These are phyloP conservation scores for Gaeumannomyces tritici DNA, from an alignment of 2,329 filamentous ascomycete genomes.

Conservation along the genomic window DNA sequence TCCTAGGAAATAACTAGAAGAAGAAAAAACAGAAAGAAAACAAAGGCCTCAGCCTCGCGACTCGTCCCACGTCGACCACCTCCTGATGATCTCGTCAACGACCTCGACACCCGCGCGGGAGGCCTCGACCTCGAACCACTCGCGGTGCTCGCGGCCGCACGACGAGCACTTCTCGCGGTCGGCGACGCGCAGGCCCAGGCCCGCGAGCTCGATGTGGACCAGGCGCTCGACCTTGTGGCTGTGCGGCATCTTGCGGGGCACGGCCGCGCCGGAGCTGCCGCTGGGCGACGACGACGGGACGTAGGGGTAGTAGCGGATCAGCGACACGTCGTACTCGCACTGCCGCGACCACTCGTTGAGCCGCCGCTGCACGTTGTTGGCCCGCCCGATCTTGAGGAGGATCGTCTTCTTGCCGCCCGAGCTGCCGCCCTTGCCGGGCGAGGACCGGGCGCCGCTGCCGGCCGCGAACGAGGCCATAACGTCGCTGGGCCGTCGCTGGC, in stretches of 20 bases:
- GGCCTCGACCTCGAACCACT: conserved; percentile 91
- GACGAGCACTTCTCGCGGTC: conserved; percentile 54
- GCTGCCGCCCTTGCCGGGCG: conserved; percentile 9
- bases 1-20: background rate
- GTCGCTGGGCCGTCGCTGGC: conserved; percentile 41
- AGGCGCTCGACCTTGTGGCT: conserved; percentile 81
- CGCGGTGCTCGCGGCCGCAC: conserved; percentile 78
- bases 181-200: conserved; percentile 44
- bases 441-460: conserved; percentile 11
- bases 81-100: conserved; percentile 54
- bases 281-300: conserved; percentile 32
- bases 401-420: conserved; percentile 42
- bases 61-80: conserved; percentile 84
- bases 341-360: conserved; percentile 91
- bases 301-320: conserved; percentile 90
- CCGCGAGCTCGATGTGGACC: conserved; percentile 78
- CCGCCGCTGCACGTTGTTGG: conserved; percentile 77
- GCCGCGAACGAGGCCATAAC: conserved; percentile 41
- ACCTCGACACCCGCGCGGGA: conserved; percentile 58
- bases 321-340: conserved; percentile 79
- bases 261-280: conserved; percentile 9
- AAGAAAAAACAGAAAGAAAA: background rate
- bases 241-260: conserved; percentile 67
- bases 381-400: conserved; percentile 57
- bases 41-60: conserved; percentile 4